Conservation (phyloP, 2,329 filamentous ascomycete species). For the Sporothrix euskadiensis region DNA sequence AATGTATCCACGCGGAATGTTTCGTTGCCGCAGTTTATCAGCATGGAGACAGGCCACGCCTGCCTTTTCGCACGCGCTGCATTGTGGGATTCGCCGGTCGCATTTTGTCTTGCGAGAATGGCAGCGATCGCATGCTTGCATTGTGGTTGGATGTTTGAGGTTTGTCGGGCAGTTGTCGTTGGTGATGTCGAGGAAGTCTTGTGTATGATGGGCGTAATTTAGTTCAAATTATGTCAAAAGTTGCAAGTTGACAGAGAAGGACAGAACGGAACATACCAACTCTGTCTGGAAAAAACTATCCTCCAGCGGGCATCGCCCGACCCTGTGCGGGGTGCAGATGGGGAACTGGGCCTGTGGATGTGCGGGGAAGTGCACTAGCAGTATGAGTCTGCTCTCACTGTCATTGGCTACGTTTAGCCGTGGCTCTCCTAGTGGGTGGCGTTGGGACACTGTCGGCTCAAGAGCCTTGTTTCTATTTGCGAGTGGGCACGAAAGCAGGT, state of each 20-base stretch:
- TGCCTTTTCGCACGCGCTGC: slow-evolving; percentile 30
- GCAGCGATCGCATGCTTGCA: slow-evolving; percentile 32
- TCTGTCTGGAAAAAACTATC: background rate
- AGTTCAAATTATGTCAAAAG: too few species aligned
- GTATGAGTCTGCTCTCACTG: background rate
- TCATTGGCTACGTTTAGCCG: background rate
- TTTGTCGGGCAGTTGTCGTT: too few species aligned
- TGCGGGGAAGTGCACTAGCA: background rate
- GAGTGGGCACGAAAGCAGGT: background rate
- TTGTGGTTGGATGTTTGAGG: slow-evolving; percentile 41
- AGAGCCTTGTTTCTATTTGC: background rate
- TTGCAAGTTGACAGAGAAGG: too few species aligned
- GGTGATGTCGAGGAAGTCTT: too few species aligned
- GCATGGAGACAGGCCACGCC: slow-evolving; percentile 27
- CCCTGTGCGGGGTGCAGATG: background rate
- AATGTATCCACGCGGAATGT: slow-evolving; percentile 29
- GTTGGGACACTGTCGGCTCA: background rate
- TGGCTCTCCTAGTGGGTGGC: background rate
- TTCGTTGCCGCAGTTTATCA: slow-evolving; percentile 27
- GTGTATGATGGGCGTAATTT: too few species aligned
- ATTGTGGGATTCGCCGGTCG: slow-evolving; percentile 30
- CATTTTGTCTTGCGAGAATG: slow-evolving; percentile 32
- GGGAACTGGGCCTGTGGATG: background rate
- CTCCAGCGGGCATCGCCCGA: background rate
- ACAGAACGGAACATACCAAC: too few species aligned